Conservation (phyloP, 345 rosid species). For the Eucalyptus guilfoylei region DNA sequence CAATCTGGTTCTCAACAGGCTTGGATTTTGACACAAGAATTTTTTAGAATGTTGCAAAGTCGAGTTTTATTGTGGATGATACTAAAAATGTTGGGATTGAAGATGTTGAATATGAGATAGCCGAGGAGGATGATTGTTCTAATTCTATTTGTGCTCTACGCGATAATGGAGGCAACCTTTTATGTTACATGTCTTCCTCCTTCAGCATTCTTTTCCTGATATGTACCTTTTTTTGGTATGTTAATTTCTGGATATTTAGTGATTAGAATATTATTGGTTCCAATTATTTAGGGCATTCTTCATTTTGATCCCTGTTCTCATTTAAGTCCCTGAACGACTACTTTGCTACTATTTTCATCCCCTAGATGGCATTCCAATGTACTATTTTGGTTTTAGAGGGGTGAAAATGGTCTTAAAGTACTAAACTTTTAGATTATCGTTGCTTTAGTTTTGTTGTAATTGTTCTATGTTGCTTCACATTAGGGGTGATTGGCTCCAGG, state of each 20-base stretch:
- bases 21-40: conserved; percentile 1
- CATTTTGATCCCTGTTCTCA: background rate
- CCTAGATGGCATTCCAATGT: background rate
- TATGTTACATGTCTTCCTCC: conserved; percentile 39
- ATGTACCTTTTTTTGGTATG: background rate
- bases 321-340: background rate
- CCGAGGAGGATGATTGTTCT: conserved; percentile 31
- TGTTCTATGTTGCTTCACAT: background rate
- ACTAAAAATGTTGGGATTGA: conserved; percentile 12
- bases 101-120: conserved; percentile 20
- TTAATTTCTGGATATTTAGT: background rate
- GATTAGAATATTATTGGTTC: background rate
- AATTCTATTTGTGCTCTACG: conserved; percentile 75
- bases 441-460: background rate
- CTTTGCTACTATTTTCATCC: background rate
- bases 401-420: background rate
- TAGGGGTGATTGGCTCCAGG: too few species aligned
- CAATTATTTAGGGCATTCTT: background rate
- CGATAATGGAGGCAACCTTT: conserved; percentile 71
- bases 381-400: background rate
- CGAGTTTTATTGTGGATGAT: conserved; percentile 59
- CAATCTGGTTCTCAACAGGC: background rate
- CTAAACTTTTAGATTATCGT: background rate
- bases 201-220: background rate
- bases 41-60: conserved; percentile 3